Evolutionary conservation across 768 basidiomycete genomes (phyloP), one percentile per base, ranked within the genome.

Genomic region (Collybia mongolica): DNA sequence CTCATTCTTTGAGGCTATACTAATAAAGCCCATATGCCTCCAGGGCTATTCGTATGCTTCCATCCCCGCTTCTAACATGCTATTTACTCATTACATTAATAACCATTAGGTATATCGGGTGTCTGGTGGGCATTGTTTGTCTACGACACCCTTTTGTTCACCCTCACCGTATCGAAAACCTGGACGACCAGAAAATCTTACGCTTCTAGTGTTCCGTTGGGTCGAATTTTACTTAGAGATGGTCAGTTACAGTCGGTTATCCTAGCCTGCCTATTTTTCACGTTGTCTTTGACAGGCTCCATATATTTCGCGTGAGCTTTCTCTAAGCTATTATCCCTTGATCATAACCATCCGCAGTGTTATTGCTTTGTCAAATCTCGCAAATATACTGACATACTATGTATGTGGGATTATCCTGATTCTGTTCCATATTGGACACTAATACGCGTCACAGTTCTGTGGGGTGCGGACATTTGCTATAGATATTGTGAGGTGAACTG

Each of bases 341-440:
- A 9, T 32, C 7, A 32, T 32, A 32, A 32, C 14, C 14, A 6
- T 32, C 32, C 11, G 2, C 36, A 81, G 80, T 5, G 66, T 74
- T 37, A 79, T 81, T 74, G 74, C 70, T 0, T 49, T 74, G 3
- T 73, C 72, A 14, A 78, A 76, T 54, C 52, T 79, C 8, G 60
- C 72, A n/a, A 81, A 81, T 57, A 65, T 67, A 43, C 23, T 68
- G 26, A 65, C 67, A 14, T 68, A 63, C 54, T 63, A 65, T 54
- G 58, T 65, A 28, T 17, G 32, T 49, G n/a, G 11, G 17, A 4
- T 19, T 18, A 11, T 11, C 4, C 8, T 6, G 11, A 28, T 5
- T 20, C 2, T 18, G 23, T 47, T 15, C 24, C 20, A 9, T 8
- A 12, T 8, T 20, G 15, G 4, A 4, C 12, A 9, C 32, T 32